Percentiles rank a stretch among this genome's conserved stretches.
phyloP scores from a whole-genome alignment of 78 protist genomes.

The Dictyostelium capitatum region DNA sequence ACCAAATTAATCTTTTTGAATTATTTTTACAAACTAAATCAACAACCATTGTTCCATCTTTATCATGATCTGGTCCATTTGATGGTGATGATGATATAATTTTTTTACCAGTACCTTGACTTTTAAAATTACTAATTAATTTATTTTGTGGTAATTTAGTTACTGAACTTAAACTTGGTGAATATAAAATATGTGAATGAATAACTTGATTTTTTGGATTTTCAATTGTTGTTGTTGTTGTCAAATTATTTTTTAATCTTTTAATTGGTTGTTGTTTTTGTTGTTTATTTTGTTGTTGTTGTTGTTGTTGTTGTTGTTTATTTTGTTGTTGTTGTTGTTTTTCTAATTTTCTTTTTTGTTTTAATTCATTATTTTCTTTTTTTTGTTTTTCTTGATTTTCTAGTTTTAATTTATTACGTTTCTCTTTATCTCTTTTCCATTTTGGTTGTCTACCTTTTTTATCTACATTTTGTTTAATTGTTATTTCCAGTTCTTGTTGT shows the following conservation, averaged over 20 bases:
- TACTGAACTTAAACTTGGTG: neutral
- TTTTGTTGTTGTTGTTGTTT: neutral
- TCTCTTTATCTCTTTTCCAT: neutral
- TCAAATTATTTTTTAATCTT: neutral
- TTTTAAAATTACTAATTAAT: no score
- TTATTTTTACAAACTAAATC: neutral
- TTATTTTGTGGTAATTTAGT: neutral
- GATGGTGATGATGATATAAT: no score
- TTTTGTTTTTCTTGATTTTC: slow-evolving; percentile 1
- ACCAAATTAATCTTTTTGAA: slow-evolving; percentile 20
- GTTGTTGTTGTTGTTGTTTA: neutral
- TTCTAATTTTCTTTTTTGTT: neutral
- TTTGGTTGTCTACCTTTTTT: slow-evolving; percentile 1
- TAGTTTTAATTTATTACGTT: neutral
- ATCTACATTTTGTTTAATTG: neutral
- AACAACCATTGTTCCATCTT: neutral
- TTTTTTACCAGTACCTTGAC: neutral
- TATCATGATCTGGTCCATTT: no score
- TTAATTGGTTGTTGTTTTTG: neutral
- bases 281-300: neutral
- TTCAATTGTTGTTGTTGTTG: neutral
- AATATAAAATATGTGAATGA: neutral
- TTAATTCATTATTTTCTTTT: neutral
- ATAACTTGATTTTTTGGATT: neutral
- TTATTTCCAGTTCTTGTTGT: neutral